These are phyloP conservation scores for Boletus sensibilis DNA, from an alignment of 768 basidiomycete species.

Conservation along the genomic window DNA sequence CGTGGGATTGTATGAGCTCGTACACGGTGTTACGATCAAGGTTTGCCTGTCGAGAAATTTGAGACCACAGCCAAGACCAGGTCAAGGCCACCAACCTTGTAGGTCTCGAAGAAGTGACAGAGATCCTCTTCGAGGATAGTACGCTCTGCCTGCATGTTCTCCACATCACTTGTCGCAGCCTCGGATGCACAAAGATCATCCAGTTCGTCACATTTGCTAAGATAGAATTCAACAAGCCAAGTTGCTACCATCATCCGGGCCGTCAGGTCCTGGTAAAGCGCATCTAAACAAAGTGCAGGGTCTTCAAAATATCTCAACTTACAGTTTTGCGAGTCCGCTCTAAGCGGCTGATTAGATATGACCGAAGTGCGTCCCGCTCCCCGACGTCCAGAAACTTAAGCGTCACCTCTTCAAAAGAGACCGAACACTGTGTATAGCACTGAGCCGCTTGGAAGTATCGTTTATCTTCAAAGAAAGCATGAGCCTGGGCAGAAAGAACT, in stretches of 20 bases:
- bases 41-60: slow-evolving; percentile 55
- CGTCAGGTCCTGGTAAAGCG: slow-evolving; percentile 66
- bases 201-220: slow-evolving; percentile 93
- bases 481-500: slow-evolving; percentile 81
- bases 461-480: slow-evolving; percentile 72
- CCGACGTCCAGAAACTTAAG: slow-evolving; percentile 87
- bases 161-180: slow-evolving; percentile 73
- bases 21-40: slow-evolving; percentile 84
- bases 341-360: slow-evolving; percentile 84
- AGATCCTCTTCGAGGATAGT: slow-evolving; percentile 89
- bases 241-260: slow-evolving; percentile 98
- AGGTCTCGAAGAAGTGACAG: slow-evolving; percentile 88
- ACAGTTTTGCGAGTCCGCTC: slow-evolving; percentile 85
- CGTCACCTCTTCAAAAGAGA: slow-evolving; percentile 87
- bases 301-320: slow-evolving; percentile 23
- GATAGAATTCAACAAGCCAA: slow-evolving; percentile 96
- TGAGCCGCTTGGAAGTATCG: slow-evolving; percentile 91
- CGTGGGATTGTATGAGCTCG: slow-evolving; percentile 91
- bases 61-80: background rate
- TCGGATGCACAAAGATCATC: slow-evolving; percentile 94
- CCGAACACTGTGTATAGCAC: slow-evolving; percentile 85
- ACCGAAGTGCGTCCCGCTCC: slow-evolving; percentile 87
- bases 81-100: slow-evolving; percentile 59
- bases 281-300: background rate
- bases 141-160: slow-evolving; percentile 79